Conservation (phyloP, 495 filamentous ascomycete species). For the Neurospora discreta region DNA sequence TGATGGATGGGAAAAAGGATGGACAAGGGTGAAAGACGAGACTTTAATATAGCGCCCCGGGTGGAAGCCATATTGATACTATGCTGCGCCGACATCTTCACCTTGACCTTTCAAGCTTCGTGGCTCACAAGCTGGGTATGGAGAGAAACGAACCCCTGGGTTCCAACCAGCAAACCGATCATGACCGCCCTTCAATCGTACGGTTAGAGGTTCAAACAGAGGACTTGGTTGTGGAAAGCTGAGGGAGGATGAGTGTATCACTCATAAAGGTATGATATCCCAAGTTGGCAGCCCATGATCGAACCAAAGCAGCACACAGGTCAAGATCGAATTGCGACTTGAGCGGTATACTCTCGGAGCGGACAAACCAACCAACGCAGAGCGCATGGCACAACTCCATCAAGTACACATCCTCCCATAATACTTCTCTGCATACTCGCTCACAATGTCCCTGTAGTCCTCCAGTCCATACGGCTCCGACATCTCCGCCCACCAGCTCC, state of each 20-base stretch:
- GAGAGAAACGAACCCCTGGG: background rate
- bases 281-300: background rate
- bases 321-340: background rate
- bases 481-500: slow-evolving; percentile 36
- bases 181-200: background rate
- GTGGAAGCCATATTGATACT: background rate
- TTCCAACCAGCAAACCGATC: background rate
- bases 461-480: slow-evolving; percentile 45
- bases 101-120: background rate
- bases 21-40: background rate
- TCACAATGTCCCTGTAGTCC: slow-evolving; percentile 51
- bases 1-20: background rate
- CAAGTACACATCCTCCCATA: background rate
- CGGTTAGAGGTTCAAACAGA: background rate
- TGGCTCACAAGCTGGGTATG: background rate
- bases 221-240: background rate
- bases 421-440: slow-evolving; percentile 36
- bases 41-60: background rate
- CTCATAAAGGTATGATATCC: background rate
- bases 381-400: background rate
- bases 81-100: background rate
- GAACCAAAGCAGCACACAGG: background rate
- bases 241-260: background rate
- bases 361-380: background rate
- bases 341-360: background rate